phyloP scores from a whole-genome alignment of 1,139 yeast genomes.

The Taphrina wiesneri region DNA sequence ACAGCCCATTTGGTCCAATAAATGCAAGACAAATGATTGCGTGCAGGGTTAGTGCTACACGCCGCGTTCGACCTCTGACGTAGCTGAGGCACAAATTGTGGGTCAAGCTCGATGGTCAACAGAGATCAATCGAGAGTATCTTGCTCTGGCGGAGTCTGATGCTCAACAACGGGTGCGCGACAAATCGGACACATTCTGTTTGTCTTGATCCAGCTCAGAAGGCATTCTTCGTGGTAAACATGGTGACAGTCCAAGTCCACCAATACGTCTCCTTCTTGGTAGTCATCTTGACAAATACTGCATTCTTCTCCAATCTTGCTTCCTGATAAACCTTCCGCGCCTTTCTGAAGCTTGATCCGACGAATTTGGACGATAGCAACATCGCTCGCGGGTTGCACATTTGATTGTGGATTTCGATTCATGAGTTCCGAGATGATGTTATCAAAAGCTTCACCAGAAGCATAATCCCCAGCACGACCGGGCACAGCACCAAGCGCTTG shows the following conservation, averaged over 20 bases:
- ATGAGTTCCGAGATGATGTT: slow-evolving; percentile 26
- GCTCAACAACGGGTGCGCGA: slow-evolving; percentile 21
- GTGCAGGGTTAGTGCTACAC: no score
- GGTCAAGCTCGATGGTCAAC: no score
- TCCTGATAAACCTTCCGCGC: background rate
- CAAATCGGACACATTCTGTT: slow-evolving; percentile 31
- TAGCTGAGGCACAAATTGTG: no score
- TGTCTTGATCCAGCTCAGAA: slow-evolving; percentile 23
- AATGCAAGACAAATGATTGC: no score
- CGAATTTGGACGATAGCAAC: slow-evolving; percentile 3
- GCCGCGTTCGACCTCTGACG: no score
- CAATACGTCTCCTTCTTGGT: background rate
- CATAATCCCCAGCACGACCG: slow-evolving; percentile 18
- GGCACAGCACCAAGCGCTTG: slow-evolving; percentile 21
- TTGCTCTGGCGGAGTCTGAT: background rate
- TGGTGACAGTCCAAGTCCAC: slow-evolving; percentile 25
- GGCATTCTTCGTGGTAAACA: slow-evolving; percentile 28
- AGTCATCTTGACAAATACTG: slow-evolving; percentile 29
- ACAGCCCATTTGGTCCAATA: no score
- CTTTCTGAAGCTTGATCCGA: background rate
- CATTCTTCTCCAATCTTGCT: slow-evolving; percentile 20
- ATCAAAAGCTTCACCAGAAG: slow-evolving; percentile 20
- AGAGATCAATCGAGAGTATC: slow-evolving; percentile 3
- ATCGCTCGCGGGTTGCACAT: slow-evolving; percentile 9
- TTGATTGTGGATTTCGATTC: slow-evolving; percentile 30